Evolutionary conservation across 805 yeast genomes (phyloP).

Genomic region (Candida ortonii): DNA sequence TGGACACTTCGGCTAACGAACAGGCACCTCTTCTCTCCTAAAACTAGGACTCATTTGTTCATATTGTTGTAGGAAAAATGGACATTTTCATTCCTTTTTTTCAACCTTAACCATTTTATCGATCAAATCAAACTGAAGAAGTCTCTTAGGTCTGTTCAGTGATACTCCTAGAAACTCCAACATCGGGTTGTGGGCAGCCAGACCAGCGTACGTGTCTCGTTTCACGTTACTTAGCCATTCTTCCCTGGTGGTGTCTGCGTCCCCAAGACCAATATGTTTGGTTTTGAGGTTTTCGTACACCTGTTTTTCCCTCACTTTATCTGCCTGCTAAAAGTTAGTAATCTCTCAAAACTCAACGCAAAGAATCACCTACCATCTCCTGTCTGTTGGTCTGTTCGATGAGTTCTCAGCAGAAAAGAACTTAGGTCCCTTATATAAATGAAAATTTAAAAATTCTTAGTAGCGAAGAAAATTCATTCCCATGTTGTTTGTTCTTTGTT

Average conservation of each 20-base stretch:
- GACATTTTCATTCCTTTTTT: constrained; percentile 1
- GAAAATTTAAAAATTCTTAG: too few species aligned
- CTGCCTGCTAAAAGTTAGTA: constrained; percentile 47
- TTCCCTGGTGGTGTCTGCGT: constrained; percentile 61
- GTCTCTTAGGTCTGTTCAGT: constrained; percentile 41
- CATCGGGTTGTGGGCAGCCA: constrained; percentile 57
- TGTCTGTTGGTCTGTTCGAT: too few species aligned
- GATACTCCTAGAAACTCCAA: constrained; percentile 55
- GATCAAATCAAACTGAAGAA: constrained; percentile 33
- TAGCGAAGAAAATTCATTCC: too few species aligned
- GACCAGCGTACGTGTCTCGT: constrained; percentile 61
- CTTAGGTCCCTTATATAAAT: too few species aligned
- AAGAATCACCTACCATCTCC: too few species aligned
- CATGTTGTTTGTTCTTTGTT: too few species aligned
- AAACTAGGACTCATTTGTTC: background rate
- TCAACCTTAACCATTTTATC: constrained; percentile 39
- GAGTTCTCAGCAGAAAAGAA: too few species aligned
- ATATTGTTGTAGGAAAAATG: background rate
- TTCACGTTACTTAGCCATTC: constrained; percentile 70
- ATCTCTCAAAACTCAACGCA: too few species aligned
- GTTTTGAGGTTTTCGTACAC: constrained; percentile 53
- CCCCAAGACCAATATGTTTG: constrained; percentile 74
- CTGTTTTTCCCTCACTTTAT: constrained; percentile 59
- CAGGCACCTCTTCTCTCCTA: constrained; percentile 34
- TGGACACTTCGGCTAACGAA: constrained; percentile 22